Evolutionary conservation across 805 yeast species (phyloP).

Genomic region (Pichia nanzhaoensis): DNA sequence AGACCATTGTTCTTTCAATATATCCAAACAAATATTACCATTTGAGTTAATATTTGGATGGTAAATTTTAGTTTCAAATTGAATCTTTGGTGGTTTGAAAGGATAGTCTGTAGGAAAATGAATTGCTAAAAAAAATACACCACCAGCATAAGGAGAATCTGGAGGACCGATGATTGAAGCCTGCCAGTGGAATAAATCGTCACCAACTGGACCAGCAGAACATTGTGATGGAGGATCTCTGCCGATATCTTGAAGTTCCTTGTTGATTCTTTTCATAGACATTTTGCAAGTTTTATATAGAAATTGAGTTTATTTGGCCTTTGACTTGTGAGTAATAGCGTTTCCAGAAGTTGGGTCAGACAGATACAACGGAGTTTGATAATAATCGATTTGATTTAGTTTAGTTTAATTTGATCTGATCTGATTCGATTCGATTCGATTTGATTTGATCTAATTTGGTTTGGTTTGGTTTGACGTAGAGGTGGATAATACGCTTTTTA

Average conservation of each 20-base stretch:
- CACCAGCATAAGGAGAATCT: slow-evolving; percentile 76
- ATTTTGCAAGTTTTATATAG: slow-evolving; percentile 30
- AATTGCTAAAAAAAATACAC: slow-evolving; percentile 91
- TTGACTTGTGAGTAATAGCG: too few species aligned
- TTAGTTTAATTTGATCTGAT: too few species aligned
- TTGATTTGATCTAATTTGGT: too few species aligned
- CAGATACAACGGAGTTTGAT: too few species aligned
- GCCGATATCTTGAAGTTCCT: slow-evolving; percentile 92
- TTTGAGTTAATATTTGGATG: slow-evolving; percentile 96
- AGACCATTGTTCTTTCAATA: slow-evolving; percentile 97
- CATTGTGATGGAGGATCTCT: slow-evolving; percentile 99
- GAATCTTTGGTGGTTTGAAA: slow-evolving; percentile 93
- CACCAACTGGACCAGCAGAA: slow-evolving; percentile 98
- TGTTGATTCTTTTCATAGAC: slow-evolving; percentile 94
- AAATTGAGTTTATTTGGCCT: too few species aligned
- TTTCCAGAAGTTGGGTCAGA: too few species aligned
- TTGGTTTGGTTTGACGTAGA: too few species aligned
- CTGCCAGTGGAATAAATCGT: slow-evolving; percentile 98
- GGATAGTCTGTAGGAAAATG: slow-evolving; percentile 99
- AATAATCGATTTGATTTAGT: too few species aligned
- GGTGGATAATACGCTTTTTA: too few species aligned
- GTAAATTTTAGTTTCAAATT: slow-evolving; percentile 91
- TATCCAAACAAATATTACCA: slow-evolving; percentile 95
- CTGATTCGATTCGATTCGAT: too few species aligned
- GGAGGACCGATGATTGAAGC: slow-evolving; percentile 99